A percentile compares a stretch with the other conserved stretches of the same genome.
phyloP scores from a whole-genome alignment of 805 yeast genomes.

The Hermanozyma aechmeae region DNA sequence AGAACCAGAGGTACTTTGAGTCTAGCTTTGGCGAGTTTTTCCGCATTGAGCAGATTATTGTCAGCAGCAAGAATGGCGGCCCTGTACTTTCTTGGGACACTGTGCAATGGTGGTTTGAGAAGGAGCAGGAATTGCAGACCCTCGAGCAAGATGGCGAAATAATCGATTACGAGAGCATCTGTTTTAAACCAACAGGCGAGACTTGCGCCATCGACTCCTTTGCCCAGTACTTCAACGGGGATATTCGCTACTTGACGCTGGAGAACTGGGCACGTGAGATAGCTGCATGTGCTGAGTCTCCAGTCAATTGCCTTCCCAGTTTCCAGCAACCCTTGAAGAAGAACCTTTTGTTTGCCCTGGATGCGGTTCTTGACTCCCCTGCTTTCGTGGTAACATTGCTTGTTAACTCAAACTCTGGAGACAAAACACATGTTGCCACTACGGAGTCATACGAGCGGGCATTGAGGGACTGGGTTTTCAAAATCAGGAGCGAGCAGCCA shows the following conservation, averaged over 20 bases:
- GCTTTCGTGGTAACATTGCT: constrained; percentile 76
- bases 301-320: constrained; percentile 82
- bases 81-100: constrained; percentile 60
- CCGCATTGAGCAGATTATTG: constrained; percentile 74
- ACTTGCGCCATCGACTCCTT: constrained; percentile 79
- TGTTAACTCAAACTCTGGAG: constrained; percentile 42
- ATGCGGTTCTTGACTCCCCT: constrained; percentile 45
- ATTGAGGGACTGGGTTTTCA: constrained; percentile 46
- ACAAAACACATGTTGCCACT: constrained; percentile 25
- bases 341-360: constrained; percentile 49
- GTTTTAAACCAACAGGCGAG: constrained; percentile 77
- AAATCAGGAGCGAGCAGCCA: constrained; percentile 38
- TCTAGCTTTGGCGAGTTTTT: constrained; percentile 85
- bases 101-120: constrained; percentile 82
- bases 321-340: constrained; percentile 86
- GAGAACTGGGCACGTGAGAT: constrained; percentile 49
- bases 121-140: constrained; percentile 43
- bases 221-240: constrained; percentile 78
- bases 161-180: constrained; percentile 23
- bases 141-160: constrained; percentile 17
- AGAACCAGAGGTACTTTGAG: constrained; percentile 65
- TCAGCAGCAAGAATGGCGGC: constrained; percentile 49
- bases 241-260: constrained; percentile 38
- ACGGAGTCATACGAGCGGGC: constrained; percentile 62
- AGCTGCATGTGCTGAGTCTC: constrained; percentile 58